Base-by-base conservation (phyloP, 2,329 filamentous ascomycete genomes). In the Diaporthe aspalathi region DNA sequence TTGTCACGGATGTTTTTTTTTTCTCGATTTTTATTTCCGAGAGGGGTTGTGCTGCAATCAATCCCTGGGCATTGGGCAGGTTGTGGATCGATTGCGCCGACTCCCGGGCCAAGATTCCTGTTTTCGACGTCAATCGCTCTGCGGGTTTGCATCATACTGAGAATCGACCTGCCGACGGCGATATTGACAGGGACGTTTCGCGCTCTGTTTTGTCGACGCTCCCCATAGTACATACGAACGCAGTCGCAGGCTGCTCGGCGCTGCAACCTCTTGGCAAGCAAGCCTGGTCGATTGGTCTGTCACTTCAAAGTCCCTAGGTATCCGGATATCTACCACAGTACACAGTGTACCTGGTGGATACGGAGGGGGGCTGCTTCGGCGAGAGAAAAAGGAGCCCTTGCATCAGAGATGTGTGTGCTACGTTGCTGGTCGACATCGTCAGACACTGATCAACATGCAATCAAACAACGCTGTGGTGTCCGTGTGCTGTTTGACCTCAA, bases 91-190 rank as follows among this genome's bases (percentile, higher is more conserved):
- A 63, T 24, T 32, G 27, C 12, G 14, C 60, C 14, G 49, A 17
- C 29, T 49, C 43, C 35, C 43, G 27, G 27, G 24, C 40, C 40
- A 32, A 47, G 40, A 63, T 35, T 63, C 43, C 43, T 47, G 43
- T 63, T 65, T 65, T 65, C 56, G 27, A 38, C n/a, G 29, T 29
- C 29, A 65, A 65, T 50, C 43, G 16, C 17, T 65, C 12, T 32
- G 43, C 16, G 57, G 22, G 11, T 47, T 62, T 63, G 57, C 43
- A 49, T 63, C 57, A 63, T 63, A 35, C 57, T 32, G 43, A 14
- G 22, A 35, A 20, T 24, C 24, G 14, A 50, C 60, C 24, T 9
- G 22, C 54, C 38, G 60, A 65, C n/a, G 45, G 60, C 45, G 35
- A 65, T 12, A 50, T 24, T 50, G 27, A 47, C 43, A 24, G 35